Percentiles rank a stretch among this genome's conserved stretches.
Conservation (phyloP, 441 rosid species). For the Adansonia gregorii region DNA sequence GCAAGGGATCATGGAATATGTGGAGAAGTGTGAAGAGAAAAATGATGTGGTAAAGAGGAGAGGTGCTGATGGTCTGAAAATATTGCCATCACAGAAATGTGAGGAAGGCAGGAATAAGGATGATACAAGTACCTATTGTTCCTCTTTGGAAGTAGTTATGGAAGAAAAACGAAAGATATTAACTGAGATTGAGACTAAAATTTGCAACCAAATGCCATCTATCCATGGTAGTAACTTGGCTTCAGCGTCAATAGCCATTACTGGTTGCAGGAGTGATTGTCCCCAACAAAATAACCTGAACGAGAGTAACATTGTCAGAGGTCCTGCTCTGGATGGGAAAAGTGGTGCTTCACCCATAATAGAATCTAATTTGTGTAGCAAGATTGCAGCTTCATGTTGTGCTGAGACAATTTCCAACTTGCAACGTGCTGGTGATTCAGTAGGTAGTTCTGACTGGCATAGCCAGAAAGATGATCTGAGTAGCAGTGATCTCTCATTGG, state of each 20-base stretch:
- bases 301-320: slow-evolving; percentile 22
- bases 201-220: slow-evolving; percentile 30
- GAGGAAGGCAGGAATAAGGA: slow-evolving; percentile 27
- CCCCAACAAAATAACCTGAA: slow-evolving; percentile 32
- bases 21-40: slow-evolving; percentile 29
- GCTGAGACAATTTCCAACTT: slow-evolving; percentile 20
- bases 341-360: slow-evolving; percentile 27
- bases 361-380: slow-evolving; percentile 36
- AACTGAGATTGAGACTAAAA: slow-evolving; percentile 31
- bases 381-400: slow-evolving; percentile 36
- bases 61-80: not conserved
- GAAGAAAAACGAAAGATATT: slow-evolving; percentile 32
- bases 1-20: slow-evolving; percentile 21
- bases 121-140: slow-evolving; percentile 23
- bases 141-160: slow-evolving; percentile 21
- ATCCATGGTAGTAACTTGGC: slow-evolving; percentile 28
- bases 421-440: slow-evolving; percentile 29
- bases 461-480: slow-evolving; percentile 28
- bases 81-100: slow-evolving; percentile 15
- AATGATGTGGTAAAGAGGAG: not conserved
- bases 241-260: slow-evolving; percentile 31
- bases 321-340: slow-evolving; percentile 23
- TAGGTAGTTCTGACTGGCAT: slow-evolving; percentile 20
- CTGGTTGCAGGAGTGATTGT: slow-evolving; percentile 30
- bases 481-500: slow-evolving; percentile 32